Conservation (phyloP, 129 eudicot genomes). For the Scalesia atractyloides region DNA sequence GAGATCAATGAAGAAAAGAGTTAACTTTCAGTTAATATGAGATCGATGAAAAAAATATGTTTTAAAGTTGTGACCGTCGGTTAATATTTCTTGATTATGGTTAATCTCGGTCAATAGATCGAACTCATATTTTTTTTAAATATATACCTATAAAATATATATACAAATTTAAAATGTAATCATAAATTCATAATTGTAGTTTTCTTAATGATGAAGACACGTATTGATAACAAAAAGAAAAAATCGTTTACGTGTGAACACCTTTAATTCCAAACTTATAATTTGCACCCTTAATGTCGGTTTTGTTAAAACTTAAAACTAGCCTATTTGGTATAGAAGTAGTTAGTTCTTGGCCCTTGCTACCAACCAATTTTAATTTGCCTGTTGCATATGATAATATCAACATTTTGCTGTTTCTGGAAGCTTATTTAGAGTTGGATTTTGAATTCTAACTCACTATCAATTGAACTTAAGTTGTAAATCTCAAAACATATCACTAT, state of each 20-base stretch:
- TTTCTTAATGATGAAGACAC: not conserved
- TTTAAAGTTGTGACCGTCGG: too few species aligned
- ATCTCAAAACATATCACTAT: too few species aligned
- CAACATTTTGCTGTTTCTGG: not conserved
- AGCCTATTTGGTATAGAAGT: conserved; percentile 8
- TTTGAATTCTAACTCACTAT: not conserved
- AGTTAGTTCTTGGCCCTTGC: not conserved
- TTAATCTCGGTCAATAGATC: too few species aligned
- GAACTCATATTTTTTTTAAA: too few species aligned
- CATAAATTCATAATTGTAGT: too few species aligned
- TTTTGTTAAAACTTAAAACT: not conserved
- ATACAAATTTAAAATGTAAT: too few species aligned
- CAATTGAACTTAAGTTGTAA: not conserved
- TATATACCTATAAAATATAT: too few species aligned
- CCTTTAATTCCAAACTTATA: not conserved
- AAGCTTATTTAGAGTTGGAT: not conserved
- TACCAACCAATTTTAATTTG: conserved; percentile 1
- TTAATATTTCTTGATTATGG: too few species aligned
- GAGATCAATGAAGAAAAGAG: too few species aligned
- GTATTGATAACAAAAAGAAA: not conserved
- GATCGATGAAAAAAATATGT: too few species aligned
- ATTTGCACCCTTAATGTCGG: not conserved
- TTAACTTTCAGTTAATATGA: too few species aligned
- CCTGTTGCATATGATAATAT: not conserved
- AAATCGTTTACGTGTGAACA: not conserved